Evolutionary conservation across 257 asterid species (phyloP), one percentile per base, ranked within the genome.

Genomic region (Gentiana macrophylla): DNA sequence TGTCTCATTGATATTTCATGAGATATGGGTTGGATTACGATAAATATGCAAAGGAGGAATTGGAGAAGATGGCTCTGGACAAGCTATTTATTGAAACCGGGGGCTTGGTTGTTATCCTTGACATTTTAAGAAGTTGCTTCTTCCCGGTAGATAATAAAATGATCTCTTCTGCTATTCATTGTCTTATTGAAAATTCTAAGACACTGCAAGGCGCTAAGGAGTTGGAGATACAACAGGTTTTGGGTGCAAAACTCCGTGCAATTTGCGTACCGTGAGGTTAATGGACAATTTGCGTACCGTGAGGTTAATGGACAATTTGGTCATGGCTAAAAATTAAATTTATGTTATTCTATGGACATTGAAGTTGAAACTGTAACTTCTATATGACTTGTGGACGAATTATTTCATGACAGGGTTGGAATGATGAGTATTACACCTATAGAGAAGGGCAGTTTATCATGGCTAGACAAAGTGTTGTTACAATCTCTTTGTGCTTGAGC

Each of bases 191-290:
- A 77, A 96, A 91, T 77, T 94, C 98, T 60, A 92, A 82, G 65
- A 87, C 98, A n/a, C 74, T 91, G 74, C 98, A 87, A 72, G 83
- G 89, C 50, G 98, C 98, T 67, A 91, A 87, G 95, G 98, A 91
- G 57, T 65, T 84, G 74, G 98, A 91, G 88, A 91, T 91, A 62
- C 84, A 96, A 15, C 98, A 91, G 69, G 79, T 84, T 24, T 76
- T 91, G 45, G 71, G 84, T 52, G 96, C 90, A 62, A 79, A 74
- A 69, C 83, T 88, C 65, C 89, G 87, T 66, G 87, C 83, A 63
- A 93, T 95, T 32, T 93, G 89, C 53, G 57, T 77, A 66, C 84
- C 52, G 83, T 78, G 41, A 81, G 80, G 74, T 15, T 15, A 15
- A 15, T 15, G 24, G 24, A 15, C 24, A 15, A 15, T 15, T 15